Conservation (phyloP, 2,329 filamentous ascomycete genomes). For the Dryadomyces quercus-mongolicae region DNA sequence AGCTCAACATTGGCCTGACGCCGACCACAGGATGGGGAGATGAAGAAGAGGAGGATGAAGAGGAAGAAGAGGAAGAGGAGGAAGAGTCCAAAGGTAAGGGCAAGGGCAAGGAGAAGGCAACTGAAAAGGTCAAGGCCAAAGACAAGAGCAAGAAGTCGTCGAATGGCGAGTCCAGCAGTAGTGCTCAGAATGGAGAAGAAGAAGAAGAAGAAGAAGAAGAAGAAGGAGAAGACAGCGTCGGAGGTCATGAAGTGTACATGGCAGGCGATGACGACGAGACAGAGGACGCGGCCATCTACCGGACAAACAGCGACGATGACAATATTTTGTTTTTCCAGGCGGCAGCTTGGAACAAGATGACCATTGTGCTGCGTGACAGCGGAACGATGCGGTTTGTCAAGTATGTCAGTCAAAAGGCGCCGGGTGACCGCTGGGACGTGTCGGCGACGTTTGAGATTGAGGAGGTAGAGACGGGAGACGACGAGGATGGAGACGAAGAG, state of each 20-base stretch:
- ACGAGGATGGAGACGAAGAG: conserved; percentile 28
- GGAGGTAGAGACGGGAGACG: conserved; percentile 34
- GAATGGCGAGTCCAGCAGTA: conserved; percentile 18
- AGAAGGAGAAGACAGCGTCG: conserved; percentile 39
- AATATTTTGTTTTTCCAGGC: conserved; percentile 54
- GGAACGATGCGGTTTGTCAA: conserved; percentile 90
- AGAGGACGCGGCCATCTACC: conserved; percentile 74
- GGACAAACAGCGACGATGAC: conserved; percentile 63
- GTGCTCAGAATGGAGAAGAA: not conserved
- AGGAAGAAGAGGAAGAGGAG: conserved; percentile 22
- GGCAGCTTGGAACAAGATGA: conserved; percentile 77
- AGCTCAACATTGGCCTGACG: conserved; percentile 79
- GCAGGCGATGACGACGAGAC: conserved; percentile 63
- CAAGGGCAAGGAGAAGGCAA: conserved; percentile 21
- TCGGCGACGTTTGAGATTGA: conserved; percentile 66
- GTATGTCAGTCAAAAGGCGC: conserved; percentile 74
- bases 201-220: conserved; percentile 17
- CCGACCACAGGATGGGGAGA: conserved; percentile 74
- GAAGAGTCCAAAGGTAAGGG: conserved; percentile 19
- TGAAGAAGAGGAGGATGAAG: conserved; percentile 31
- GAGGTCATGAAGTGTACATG: conserved; percentile 87
- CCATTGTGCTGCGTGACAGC: conserved; percentile 76
- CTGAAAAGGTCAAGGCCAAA: conserved; percentile 18
- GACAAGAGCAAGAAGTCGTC: conserved; percentile 11
- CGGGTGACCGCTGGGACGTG: conserved; percentile 88